These are phyloP conservation scores for Phytopythium litorale DNA, from an alignment of 352 stramenopile species.

Conservation along the genomic window DNA sequence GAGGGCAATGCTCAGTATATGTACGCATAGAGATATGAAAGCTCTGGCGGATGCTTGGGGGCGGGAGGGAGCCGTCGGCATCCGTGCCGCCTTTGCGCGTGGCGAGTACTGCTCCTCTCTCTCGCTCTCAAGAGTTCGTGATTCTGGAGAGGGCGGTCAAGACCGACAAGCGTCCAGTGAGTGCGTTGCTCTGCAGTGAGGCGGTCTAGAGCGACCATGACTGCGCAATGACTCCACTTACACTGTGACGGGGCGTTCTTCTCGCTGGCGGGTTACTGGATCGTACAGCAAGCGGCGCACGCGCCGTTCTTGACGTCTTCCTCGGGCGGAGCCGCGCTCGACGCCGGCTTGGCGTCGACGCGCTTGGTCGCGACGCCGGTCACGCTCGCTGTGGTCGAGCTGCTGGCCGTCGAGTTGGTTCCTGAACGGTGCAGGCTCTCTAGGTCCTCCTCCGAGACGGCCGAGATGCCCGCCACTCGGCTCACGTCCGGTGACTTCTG, in stretches of 20 bases:
- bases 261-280: conserved; percentile 41
- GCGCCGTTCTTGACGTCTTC: conserved; percentile 42
- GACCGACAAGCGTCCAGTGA: neutral
- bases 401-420: conserved; percentile 8
- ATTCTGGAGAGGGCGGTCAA: neutral
- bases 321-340: conserved; percentile 9
- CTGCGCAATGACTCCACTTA: neutral
- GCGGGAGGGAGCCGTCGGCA: neutral
- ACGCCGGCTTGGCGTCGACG: conserved; percentile 15
- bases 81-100: neutral
- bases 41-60: neutral
- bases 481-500: conserved; percentile 67
- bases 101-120: neutral
- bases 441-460: conserved; percentile 32
- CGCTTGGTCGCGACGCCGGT: conserved; percentile 19
- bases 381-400: conserved; percentile 20
- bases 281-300: conserved; percentile 62
- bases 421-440: conserved; percentile 17
- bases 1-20: neutral
- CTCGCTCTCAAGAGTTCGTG: neutral
- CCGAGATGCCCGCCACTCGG: conserved; percentile 30
- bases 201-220: neutral
- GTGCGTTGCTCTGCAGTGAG: neutral
- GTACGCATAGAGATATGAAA: conserved; percentile 3
- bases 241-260: conserved; percentile 3